Evolutionary conservation across 2,329 filamentous ascomycete genomes (phyloP).

Genomic region (Aureobasidium sp.): DNA sequence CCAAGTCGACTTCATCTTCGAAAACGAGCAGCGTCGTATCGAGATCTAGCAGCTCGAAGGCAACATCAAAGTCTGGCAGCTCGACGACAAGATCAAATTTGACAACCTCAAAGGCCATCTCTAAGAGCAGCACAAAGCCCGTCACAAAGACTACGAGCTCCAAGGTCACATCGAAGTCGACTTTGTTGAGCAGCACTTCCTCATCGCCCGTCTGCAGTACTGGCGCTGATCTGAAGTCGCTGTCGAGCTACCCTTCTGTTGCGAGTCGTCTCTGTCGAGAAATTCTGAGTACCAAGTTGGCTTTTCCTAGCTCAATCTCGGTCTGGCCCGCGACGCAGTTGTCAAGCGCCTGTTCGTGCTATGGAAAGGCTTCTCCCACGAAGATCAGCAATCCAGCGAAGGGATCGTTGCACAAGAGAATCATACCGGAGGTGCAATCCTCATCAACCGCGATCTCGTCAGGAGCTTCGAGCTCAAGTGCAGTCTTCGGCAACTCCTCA

Average conservation of each 20-base stretch:
- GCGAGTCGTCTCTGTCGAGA: neutral
- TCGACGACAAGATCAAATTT: neutral
- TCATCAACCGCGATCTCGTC: neutral
- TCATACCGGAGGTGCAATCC: neutral
- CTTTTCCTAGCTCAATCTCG: neutral
- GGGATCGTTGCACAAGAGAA: neutral
- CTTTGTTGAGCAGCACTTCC: neutral
- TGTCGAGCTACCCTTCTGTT: neutral
- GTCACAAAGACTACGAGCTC: neutral
- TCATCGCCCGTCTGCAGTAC: slow-evolving; percentile 8
- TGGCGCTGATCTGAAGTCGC: neutral
- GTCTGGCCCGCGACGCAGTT: neutral
- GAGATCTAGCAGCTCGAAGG: neutral
- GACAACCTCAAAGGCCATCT: neutral
- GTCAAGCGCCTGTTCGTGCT: neutral
- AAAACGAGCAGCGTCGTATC: neutral
- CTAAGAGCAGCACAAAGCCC: too few species aligned
- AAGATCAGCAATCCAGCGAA: neutral
- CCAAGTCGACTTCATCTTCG: neutral
- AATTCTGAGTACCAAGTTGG: neutral
- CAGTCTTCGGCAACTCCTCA: neutral
- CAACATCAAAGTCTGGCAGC: neutral
- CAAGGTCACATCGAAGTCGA: neutral
- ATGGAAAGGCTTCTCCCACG: neutral
- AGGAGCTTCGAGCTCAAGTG: neutral